phyloP scores from a whole-genome alignment of 805 yeast genomes.

The Phaffomyces opuntiae region DNA sequence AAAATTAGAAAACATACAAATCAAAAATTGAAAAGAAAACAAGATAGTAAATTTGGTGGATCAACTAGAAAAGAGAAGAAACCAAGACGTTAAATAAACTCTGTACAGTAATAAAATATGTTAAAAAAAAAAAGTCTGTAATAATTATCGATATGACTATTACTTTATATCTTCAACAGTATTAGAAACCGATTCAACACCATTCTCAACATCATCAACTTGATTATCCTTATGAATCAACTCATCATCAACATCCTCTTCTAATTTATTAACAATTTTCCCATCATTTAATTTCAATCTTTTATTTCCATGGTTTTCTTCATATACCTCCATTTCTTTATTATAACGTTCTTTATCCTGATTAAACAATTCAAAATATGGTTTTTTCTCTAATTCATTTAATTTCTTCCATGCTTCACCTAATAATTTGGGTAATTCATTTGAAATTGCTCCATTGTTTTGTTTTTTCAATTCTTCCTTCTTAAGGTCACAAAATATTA shows the following conservation, averaged over 20 bases:
- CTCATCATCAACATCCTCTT: slow-evolving; percentile 1
- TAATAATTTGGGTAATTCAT: slow-evolving; percentile 68
- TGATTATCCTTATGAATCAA: slow-evolving; percentile 19
- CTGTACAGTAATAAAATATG: no score
- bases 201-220: no score
- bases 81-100: background rate
- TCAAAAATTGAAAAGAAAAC: slow-evolving; percentile 48
- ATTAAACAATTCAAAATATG: slow-evolving; percentile 68
- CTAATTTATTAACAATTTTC: background rate
- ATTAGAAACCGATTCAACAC: background rate
- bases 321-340: slow-evolving; percentile 58
- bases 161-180: background rate
- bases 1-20: slow-evolving; percentile 66
- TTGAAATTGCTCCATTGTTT: slow-evolving; percentile 44
- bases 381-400: slow-evolving; percentile 60
- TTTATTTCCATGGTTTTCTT: slow-evolving; percentile 8
- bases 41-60: background rate
- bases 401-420: slow-evolving; percentile 83
- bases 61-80: background rate
- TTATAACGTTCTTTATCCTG: slow-evolving; percentile 73
- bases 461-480: slow-evolving; percentile 61
- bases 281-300: slow-evolving; percentile 3
- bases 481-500: slow-evolving; percentile 71
- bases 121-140: no score
- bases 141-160: no score